These are phyloP conservation scores for Psilocybe cubensis DNA, from an alignment of 768 basidiomycete species.

Conservation along the genomic window DNA sequence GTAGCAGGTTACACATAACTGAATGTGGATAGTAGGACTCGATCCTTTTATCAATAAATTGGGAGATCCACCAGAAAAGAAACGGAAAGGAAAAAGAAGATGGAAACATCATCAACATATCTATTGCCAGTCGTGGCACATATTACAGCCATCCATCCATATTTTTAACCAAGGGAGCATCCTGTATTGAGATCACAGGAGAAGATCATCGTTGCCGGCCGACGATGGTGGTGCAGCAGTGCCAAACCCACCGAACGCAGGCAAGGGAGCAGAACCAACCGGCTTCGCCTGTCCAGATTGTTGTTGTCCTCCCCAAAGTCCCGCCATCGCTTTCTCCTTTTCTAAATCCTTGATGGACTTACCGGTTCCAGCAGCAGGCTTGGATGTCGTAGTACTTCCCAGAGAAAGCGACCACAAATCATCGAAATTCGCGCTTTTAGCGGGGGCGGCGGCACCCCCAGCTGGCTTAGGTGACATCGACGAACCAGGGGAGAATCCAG, in stretches of 20 bases:
- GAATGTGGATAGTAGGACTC: neutral
- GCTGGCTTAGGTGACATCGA: conserved; percentile 40
- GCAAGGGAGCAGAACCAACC: conserved; percentile 15
- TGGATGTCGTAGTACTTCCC: conserved; percentile 43
- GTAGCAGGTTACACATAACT: neutral
- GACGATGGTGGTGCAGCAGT: conserved; percentile 26
- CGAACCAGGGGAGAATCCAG: conserved; percentile 25
- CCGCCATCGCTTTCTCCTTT: conserved; percentile 81
- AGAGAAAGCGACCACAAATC: conserved; percentile 89
- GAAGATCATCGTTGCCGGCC: conserved; percentile 29
- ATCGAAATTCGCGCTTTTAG: conserved; percentile 65
- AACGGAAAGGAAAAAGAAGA: neutral
- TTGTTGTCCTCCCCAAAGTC: conserved; percentile 69
- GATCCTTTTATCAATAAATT: neutral
- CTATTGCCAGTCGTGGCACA: neutral
- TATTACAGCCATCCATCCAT: neutral
- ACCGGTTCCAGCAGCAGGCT: conserved; percentile 38
- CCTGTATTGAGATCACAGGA: conserved; percentile 16
- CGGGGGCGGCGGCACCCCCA: conserved; percentile 29
- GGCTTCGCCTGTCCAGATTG: conserved; percentile 16
- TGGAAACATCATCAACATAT: neutral
- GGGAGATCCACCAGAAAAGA: neutral
- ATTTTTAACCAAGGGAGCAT: neutral
- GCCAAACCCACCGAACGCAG: conserved; percentile 32
- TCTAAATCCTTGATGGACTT: conserved; percentile 92